Conservation (phyloP, 179 eudicot species). For the Spinacia oleracea region DNA sequence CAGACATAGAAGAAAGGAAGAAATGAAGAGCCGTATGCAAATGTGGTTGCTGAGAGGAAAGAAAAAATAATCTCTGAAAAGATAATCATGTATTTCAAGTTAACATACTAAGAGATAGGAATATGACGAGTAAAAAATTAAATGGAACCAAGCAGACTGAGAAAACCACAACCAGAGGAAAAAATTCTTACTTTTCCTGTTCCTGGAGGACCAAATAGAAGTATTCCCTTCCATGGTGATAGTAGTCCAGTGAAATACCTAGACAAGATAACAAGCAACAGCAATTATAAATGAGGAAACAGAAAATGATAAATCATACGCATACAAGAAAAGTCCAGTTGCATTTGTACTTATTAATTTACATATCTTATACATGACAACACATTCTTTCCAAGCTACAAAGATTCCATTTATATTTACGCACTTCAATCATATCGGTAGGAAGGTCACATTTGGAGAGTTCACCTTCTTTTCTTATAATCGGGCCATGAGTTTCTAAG, state of each 20-base stretch:
- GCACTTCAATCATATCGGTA: not conserved
- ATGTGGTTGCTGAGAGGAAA: not conserved
- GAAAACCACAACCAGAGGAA: not conserved
- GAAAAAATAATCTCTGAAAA: not conserved
- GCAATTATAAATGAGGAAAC: not conserved
- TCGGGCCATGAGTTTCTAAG: not conserved
- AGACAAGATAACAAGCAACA: conserved; percentile 19
- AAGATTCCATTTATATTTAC: not conserved
- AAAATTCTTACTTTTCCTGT: conserved; percentile 79
- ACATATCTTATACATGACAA: not conserved
- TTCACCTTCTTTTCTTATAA: not conserved
- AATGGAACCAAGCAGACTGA: conserved; percentile 9
- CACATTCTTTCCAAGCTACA: not conserved
- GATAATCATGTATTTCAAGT: not conserved
- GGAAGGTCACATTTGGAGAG: too few relatives aligned
- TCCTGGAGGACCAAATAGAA: conserved; percentile 98
- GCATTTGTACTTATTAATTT: not conserved
- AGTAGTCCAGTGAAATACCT: conserved; percentile 98
- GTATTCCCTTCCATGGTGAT: conserved; percentile 99
- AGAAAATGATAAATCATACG: not conserved
- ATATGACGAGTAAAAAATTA: not conserved
- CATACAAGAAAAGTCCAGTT: not conserved
- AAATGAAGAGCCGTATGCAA: conserved; percentile 3
- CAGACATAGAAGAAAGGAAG: conserved; percentile 1
- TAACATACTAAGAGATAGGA: not conserved